Conservation (phyloP, 2,329 filamentous ascomycete species). For the Myriosclerotinia scirpicola region DNA sequence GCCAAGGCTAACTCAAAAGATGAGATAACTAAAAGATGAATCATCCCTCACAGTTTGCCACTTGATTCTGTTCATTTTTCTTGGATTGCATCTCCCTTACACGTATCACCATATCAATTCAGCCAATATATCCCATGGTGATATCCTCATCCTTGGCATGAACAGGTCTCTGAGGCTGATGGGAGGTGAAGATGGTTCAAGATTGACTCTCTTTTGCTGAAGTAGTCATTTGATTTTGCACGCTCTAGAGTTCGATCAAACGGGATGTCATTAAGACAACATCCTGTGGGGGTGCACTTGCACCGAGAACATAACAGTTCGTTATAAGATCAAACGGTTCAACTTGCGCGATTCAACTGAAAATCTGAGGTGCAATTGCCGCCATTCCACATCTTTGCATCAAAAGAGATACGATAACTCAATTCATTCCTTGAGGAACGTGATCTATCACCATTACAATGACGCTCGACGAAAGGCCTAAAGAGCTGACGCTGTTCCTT, state of each 20-base stretch:
- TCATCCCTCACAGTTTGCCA: constrained; percentile 45
- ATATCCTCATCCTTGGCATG: constrained; percentile 55
- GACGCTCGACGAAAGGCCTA: constrained; percentile 53
- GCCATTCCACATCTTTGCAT: constrained; percentile 48
- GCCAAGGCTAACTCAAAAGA: constrained; percentile 40
- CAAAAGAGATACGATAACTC: constrained; percentile 34
- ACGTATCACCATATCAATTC: constrained; percentile 35
- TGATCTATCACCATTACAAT: constrained; percentile 44
- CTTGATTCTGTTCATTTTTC: constrained; percentile 51
- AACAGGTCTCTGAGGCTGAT: constrained; percentile 60
- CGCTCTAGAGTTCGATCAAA: not conserved
- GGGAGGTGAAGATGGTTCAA: constrained; percentile 58
- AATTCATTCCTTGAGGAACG: constrained; percentile 29
- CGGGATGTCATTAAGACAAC: constrained; percentile 44
- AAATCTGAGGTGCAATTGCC: constrained; percentile 48
- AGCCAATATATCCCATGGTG: constrained; percentile 62
- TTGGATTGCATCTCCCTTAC: constrained; percentile 41
- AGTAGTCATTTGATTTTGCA: constrained; percentile 30
- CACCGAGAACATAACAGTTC: not conserved
- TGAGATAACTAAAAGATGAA: constrained; percentile 11
- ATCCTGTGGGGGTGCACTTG: constrained; percentile 10
- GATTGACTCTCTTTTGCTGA: constrained; percentile 43
- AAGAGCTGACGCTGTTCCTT: constrained; percentile 45
- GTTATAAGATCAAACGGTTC: not conserved
- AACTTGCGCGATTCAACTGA: constrained; percentile 2